Base-by-base conservation (phyloP, 345 rosid genomes). In the Gossypium longicalyx region DNA sequence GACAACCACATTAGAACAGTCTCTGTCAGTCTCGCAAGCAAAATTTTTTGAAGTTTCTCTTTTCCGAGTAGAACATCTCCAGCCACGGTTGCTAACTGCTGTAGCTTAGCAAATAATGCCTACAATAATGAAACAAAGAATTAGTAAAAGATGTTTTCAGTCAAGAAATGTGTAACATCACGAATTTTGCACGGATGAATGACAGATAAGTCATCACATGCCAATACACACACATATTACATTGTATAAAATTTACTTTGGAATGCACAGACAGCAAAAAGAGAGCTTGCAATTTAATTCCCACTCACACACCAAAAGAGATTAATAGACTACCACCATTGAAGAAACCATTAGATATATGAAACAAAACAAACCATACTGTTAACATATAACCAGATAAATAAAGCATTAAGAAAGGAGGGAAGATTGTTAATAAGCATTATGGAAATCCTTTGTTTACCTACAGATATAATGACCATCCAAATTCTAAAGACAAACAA, bases 1-100 rank as follows among this genome's bases (percentile, higher is more conserved):
- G 97, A 90, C 76, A 95, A 79, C 99, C 99, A 94, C 77, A 95
- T 95, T 56, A 95, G 82, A 70, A 95, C 97, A 15, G 98, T 95
- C 81, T 95, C 99, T 1, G 99, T 95, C 72, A 95, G 82, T 83
- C 98, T 90, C 29, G 99, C 98, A 15, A 95, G 94, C 81, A 95
- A 82, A 80, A 85, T 82, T 82, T 95, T 95, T 78, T 95, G 99
- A 78, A 95, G 82, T 78, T 91, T 95, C 77, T 93, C 99, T 85
- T 85, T 95, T 57, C 94, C 98, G 52, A 84, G 87, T 53, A 95
- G 83, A 66, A 95, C 94, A 83, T 95, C 98, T 43, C 98, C 99
- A 53, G 99, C 98, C 60, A 95, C 93, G 49, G 86, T 89, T 56
- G 98, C 96, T 74, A 95, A 81, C 85, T 95, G 98, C 85, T 95